Evolutionary conservation across 129 eudicot species (phyloP).

Genomic region (Artemisia argyi): DNA sequence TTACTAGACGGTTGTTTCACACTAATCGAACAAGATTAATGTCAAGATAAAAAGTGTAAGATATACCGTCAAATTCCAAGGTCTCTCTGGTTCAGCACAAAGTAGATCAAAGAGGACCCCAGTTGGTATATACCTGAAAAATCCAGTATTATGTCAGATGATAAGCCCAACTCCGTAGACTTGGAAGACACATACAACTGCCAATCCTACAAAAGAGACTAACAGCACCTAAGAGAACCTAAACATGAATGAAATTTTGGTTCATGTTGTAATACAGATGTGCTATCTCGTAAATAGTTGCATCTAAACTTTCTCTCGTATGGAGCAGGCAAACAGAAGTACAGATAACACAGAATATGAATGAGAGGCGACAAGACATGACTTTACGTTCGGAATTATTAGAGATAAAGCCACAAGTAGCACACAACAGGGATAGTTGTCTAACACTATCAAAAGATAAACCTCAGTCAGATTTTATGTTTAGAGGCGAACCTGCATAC

Average conservation of each 20-base stretch:
- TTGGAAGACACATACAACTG: slow-evolving; percentile 5
- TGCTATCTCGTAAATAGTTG: no score
- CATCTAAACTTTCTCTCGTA: no score
- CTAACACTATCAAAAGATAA: no score
- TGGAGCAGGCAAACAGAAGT: no score
- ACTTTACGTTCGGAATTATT: no score
- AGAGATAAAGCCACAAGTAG: no score
- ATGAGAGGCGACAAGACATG: no score
- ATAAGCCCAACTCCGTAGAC: background rate
- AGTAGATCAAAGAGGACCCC: slow-evolving; percentile 98
- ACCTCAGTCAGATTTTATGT: no score
- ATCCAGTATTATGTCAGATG: slow-evolving; percentile 18
- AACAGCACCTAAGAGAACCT: background rate
- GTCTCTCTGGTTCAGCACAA: slow-evolving; percentile 97
- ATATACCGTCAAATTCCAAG: slow-evolving; percentile 93
- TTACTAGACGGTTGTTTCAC: background rate
- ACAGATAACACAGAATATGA: no score
- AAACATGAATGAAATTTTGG: background rate
- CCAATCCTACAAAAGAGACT: background rate
- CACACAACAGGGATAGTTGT: no score
- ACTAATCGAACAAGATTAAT: background rate
- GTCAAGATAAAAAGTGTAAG: slow-evolving; percentile 5
- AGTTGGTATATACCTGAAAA: slow-evolving; percentile 90
- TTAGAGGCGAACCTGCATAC: no score
- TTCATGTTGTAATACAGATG: no score